These are phyloP conservation scores for Chlorella variabilis DNA, from an alignment of 163 green algal genomes.

Conservation along the genomic window DNA sequence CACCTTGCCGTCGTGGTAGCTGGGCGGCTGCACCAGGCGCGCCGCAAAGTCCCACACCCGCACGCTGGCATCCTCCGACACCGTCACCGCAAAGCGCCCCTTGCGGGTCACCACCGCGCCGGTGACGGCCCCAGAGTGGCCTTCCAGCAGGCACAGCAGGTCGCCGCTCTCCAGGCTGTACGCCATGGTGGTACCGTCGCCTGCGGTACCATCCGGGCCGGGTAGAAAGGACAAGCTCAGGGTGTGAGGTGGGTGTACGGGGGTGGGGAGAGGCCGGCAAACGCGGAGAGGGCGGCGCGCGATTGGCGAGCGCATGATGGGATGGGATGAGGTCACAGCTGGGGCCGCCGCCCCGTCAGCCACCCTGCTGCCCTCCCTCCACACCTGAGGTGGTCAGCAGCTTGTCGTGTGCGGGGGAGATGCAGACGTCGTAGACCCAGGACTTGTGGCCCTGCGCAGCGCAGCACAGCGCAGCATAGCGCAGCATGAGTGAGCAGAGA, in stretches of 20 bases:
- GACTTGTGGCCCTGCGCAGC: slow-evolving; percentile 51
- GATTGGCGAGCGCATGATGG: too few species aligned
- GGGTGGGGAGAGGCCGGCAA: not conserved
- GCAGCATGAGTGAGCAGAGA: not conserved
- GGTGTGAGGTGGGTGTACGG: too few species aligned
- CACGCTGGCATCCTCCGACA: slow-evolving; percentile 70
- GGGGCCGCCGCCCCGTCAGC: too few species aligned
- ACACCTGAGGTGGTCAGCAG: slow-evolving; percentile 41
- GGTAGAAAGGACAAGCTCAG: too few species aligned
- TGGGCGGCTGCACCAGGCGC: slow-evolving; percentile 17
- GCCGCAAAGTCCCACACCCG: slow-evolving; percentile 71
- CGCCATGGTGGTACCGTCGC: slow-evolving; percentile 52
- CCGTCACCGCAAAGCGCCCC: slow-evolving; percentile 56
- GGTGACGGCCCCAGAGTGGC: slow-evolving; percentile 56
- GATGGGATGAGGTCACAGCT: too few species aligned
- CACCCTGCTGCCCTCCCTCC: not conserved
- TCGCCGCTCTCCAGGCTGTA: slow-evolving; percentile 56
- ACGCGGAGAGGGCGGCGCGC: too few species aligned
- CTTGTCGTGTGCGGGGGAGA: slow-evolving; percentile 45
- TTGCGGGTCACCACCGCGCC: slow-evolving; percentile 53
- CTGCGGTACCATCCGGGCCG: not conserved
- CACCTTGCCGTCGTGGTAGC: slow-evolving; percentile 41
- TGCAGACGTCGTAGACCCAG: slow-evolving; percentile 61
- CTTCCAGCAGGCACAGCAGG: slow-evolving; percentile 57
- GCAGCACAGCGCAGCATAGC: not conserved